These are phyloP conservation scores for Candida takata DNA, from an alignment of 805 yeast genomes.

Conservation along the genomic window DNA sequence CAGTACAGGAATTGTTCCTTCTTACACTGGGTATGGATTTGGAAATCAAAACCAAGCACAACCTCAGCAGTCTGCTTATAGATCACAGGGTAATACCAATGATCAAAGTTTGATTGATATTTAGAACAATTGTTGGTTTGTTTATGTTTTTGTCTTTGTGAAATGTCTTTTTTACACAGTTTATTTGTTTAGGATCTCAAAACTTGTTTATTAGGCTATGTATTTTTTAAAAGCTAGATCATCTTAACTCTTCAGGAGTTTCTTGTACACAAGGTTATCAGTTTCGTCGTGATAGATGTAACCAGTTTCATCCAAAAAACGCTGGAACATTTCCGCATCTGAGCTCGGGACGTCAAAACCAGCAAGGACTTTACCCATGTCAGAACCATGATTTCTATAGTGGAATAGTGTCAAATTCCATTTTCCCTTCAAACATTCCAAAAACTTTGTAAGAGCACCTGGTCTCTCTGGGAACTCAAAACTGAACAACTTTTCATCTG, in stretches of 20 bases:
- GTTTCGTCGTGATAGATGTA: constrained; percentile 78
- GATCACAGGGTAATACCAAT: constrained; percentile 13
- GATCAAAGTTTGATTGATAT: constrained; percentile 26
- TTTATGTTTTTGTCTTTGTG: not conserved
- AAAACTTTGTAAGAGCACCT: constrained; percentile 81
- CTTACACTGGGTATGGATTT: constrained; percentile 91
- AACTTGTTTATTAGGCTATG: too few relatives aligned
- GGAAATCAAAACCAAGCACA: constrained; percentile 54
- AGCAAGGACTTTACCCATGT: constrained; percentile 85
- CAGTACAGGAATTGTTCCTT: constrained; percentile 60
- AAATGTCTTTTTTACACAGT: too few relatives aligned
- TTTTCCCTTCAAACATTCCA: constrained; percentile 58
- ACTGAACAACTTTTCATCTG: constrained; percentile 68
- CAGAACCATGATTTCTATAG: constrained; percentile 95
- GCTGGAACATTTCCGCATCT: constrained; percentile 56
- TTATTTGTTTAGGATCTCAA: too few relatives aligned
- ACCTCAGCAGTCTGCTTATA: constrained; percentile 11
- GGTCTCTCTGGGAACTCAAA: constrained; percentile 98
- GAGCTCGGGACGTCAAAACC: constrained; percentile 81
- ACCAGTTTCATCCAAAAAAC: constrained; percentile 63
- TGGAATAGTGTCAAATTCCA: constrained; percentile 96
- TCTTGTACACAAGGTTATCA: constrained; percentile 76
- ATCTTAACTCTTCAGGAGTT: constrained; percentile 50
- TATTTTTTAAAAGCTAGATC: too few relatives aligned
- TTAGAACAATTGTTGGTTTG: constrained; percentile 3